Conservation (phyloP, 495 filamentous ascomycete species). For the Corynascus novoguineensis region DNA sequence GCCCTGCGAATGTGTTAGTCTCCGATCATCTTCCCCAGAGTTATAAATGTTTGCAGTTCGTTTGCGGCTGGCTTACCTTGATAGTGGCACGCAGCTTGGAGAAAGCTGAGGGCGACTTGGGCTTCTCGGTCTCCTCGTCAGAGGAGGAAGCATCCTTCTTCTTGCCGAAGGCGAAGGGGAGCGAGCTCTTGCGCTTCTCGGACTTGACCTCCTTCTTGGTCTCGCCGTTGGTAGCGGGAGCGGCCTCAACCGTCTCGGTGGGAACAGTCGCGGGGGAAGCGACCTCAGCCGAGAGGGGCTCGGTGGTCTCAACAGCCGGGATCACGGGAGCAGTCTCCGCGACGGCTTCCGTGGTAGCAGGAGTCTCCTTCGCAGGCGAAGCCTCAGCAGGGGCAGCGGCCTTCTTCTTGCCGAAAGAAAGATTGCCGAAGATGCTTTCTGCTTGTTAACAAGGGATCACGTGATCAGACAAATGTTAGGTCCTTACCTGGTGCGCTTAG, state of each 20-base stretch:
- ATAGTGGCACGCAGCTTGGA: constrained; percentile 55
- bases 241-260: constrained; percentile 39
- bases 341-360: constrained; percentile 41
- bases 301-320: constrained; percentile 51
- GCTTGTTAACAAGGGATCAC: constrained; percentile 27
- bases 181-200: constrained; percentile 54
- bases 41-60: neutral
- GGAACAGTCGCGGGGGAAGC: constrained; percentile 41
- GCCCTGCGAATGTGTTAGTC: constrained; percentile 15
- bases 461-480: no score
- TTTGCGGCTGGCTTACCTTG: constrained; percentile 12
- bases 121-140: constrained; percentile 48
- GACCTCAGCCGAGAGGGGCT: constrained; percentile 47
- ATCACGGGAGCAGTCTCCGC: constrained; percentile 53
- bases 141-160: constrained; percentile 45
- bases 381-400: constrained; percentile 39
- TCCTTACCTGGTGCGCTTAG: constrained; percentile 14
- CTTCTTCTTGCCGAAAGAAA: constrained; percentile 52
- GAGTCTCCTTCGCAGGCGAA: constrained; percentile 31
- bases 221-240: constrained; percentile 46
- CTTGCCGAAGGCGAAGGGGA: constrained; percentile 52
- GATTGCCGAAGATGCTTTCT: constrained; percentile 48
- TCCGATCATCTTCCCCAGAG: neutral
- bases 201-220: constrained; percentile 47
- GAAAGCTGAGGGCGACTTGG: constrained; percentile 49